These are phyloP conservation scores for Penicillium canariense DNA, from an alignment of 495 filamentous ascomycete species.

Conservation along the genomic window DNA sequence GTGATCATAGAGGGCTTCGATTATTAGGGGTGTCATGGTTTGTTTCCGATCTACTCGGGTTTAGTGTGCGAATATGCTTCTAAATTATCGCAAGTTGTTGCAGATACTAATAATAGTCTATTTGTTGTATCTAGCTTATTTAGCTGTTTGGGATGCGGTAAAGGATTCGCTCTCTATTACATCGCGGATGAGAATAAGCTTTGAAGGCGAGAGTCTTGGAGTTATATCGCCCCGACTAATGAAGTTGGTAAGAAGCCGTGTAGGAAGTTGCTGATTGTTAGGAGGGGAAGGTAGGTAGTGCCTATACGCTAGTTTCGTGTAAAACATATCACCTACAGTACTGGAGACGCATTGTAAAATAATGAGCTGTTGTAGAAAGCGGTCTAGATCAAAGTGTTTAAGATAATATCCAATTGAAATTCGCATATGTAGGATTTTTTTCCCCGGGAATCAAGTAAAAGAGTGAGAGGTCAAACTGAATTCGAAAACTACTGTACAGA, in stretches of 20 bases:
- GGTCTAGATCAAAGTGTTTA: not conserved
- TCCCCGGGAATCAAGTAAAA: slow-evolving; percentile 6
- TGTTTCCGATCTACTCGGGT: not conserved
- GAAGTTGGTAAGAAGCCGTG: not conserved
- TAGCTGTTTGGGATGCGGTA: not conserved
- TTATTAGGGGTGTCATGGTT: not conserved
- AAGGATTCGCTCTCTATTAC: not conserved
- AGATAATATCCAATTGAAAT: not conserved
- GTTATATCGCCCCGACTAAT: not conserved
- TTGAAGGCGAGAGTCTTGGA: not conserved
- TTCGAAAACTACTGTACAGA: slow-evolving; percentile 12
- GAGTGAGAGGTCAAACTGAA: slow-evolving; percentile 9
- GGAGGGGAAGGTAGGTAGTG: not conserved
- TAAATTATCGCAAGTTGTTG: not conserved
- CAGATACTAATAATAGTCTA: not conserved
- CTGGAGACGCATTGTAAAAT: slow-evolving; percentile 1
- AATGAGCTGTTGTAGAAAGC: slow-evolving; percentile 1
- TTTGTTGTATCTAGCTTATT: not conserved
- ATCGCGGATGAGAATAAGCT: not conserved
- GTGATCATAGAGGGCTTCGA: not conserved
- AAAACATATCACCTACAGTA: slow-evolving; percentile 3
- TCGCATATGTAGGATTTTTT: not conserved
- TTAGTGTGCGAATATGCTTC: not conserved
- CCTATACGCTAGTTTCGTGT: slow-evolving; percentile 2
- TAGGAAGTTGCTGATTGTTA: not conserved